Conservation (phyloP, 306 rosid genomes). For the Crotalaria pallida region DNA sequence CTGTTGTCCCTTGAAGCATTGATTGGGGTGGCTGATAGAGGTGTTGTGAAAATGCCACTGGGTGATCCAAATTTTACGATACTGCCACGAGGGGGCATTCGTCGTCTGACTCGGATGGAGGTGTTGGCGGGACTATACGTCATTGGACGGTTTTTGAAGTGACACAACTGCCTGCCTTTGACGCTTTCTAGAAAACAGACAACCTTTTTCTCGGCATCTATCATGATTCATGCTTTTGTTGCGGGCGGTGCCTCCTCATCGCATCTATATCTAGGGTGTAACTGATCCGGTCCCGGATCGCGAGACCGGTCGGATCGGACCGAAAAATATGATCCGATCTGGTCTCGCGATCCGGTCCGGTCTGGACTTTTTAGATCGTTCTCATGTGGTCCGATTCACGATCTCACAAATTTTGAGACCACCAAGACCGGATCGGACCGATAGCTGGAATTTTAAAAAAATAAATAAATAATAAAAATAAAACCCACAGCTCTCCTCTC, state of each 20-base stretch:
- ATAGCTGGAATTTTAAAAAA: too few species aligned
- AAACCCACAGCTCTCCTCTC: too few species aligned
- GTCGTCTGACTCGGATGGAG: neutral
- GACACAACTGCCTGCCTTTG: neutral
- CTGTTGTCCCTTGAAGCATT: neutral
- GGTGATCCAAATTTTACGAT: neutral
- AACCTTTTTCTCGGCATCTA: neutral
- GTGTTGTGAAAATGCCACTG: conserved; percentile 12
- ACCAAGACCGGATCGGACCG: too few species aligned
- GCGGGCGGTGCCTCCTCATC: neutral
- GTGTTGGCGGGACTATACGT: neutral
- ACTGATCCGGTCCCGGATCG: too few species aligned
- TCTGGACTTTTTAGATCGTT: too few species aligned
- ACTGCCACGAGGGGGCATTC: neutral
- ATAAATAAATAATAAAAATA: too few species aligned
- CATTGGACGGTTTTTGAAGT: conserved; percentile 9
- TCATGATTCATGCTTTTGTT: neutral
- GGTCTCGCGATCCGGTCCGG: too few species aligned
- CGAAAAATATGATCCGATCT: too few species aligned
- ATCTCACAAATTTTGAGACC: too few species aligned
- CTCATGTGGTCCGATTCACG: too few species aligned
- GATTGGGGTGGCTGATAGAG: neutral
- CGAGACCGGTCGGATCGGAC: too few species aligned
- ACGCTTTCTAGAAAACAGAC: neutral
- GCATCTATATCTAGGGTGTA: too few species aligned